Evolutionary conservation across 805 yeast genomes (phyloP).

Genomic region (Saccharomycopsis malanga): DNA sequence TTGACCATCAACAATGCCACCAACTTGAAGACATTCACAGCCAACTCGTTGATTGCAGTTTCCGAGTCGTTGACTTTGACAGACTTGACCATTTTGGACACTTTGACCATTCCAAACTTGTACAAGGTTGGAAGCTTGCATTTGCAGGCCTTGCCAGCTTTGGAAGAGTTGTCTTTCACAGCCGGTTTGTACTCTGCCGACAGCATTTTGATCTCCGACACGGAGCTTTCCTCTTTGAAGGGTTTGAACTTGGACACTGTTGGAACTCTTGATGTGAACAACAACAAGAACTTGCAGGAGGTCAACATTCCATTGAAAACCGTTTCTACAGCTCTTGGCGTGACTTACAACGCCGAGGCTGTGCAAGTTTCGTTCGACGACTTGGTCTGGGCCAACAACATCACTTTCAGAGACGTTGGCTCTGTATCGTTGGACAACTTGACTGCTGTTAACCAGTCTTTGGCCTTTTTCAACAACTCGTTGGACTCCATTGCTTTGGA

Average conservation of each 20-base stretch:
- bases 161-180: constrained; percentile 59
- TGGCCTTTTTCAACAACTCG: constrained; percentile 72
- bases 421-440: constrained; percentile 66
- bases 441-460: constrained; percentile 67
- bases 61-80: constrained; percentile 60
- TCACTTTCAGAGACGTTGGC: constrained; percentile 75
- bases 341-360: constrained; percentile 78
- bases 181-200: constrained; percentile 68
- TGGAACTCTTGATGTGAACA: constrained; percentile 71
- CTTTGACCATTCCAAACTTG: constrained; percentile 70
- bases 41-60: constrained; percentile 71
- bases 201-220: constrained; percentile 64
- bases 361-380: constrained; percentile 63
- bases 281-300: constrained; percentile 72
- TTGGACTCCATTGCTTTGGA: constrained; percentile 49
- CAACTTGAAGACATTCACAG: constrained; percentile 55
- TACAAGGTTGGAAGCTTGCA: constrained; percentile 74
- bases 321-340: constrained; percentile 67
- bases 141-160: constrained; percentile 83
- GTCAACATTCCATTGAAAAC: constrained; percentile 66
- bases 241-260: constrained; percentile 44
- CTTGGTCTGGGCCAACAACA: constrained; percentile 80
- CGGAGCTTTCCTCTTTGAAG: constrained; percentile 57
- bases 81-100: constrained; percentile 56
- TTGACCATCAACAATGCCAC: constrained; percentile 62